Evolutionary conservation across 148 eudicot species (phyloP), one percentile per base, ranked within the genome.

Genomic region (Tetragonia tetragonoides): DNA sequence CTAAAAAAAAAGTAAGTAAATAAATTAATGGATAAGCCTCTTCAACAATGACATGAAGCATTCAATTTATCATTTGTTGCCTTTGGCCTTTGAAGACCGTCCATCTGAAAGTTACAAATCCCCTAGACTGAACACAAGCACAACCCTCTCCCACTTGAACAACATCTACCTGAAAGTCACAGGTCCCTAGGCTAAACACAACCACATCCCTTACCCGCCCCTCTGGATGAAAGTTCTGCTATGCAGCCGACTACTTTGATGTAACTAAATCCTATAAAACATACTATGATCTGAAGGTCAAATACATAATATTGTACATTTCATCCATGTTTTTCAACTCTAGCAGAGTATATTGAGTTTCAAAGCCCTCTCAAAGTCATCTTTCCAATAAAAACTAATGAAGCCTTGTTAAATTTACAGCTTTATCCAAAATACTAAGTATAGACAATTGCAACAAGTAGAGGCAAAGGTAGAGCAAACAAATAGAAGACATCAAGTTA

Each of bases 401-500:
- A 9, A 54, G 15, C 59, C 4, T 54, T n/a, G n/a, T 10, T 49
- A 10, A 54, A 10, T 54, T 10, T 54, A 14, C 15, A 54, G 16
- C 15, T 54, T 17, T 10, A 54, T 59, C 23, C 60, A 70, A 56
- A 57, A 51, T 56, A 39, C 23, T 7, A 18, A 59, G 37, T 14
- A 23, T 47, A 42, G 20, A 49, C 7, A 63, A 20, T 14, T 71
- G 15, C 41, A 38, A n/a, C 24, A 60, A 76, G 38, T 10, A 56
- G n/a, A 53, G 2, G 12, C 49, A 8, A 24, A 49, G 47, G 70
- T 0, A 34, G 11, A 24, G 44, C 24, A 51, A 34, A 65, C 38
- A 59, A 61, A 37, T 37, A 21, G 34, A 56, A 39, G 39, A 0
- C 17, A 20, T 69, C 38, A 63, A 70, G 14, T 28, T 28, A 93